Conservation (phyloP, 139 green algal genomes). For the Tetratostichococcus sp. region DNA sequence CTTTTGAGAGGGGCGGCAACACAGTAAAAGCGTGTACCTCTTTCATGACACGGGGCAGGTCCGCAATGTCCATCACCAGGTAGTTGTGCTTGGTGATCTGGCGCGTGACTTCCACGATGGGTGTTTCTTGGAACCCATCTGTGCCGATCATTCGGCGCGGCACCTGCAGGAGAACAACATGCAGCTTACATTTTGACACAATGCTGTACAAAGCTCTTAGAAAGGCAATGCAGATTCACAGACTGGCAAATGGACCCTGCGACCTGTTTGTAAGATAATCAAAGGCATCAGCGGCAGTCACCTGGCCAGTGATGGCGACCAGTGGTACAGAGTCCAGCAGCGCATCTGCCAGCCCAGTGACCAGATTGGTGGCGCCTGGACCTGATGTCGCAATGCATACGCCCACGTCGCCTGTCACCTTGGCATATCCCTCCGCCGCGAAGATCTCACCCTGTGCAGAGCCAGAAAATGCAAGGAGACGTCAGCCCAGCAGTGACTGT, state of each 20-base stretch:
- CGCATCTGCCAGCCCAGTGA: slow-evolving; percentile 96
- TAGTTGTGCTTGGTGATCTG: slow-evolving; percentile 99
- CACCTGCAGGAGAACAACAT: slow-evolving; percentile 44
- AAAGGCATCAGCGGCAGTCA: slow-evolving; percentile 19
- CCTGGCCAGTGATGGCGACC: slow-evolving; percentile 98
- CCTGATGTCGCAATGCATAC: slow-evolving; percentile 99
- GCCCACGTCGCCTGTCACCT: slow-evolving; percentile 88
- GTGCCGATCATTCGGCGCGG: slow-evolving; percentile 83
- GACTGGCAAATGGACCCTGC: too few relatives aligned
- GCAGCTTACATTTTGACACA: neutral
- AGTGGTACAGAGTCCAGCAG: slow-evolving; percentile 96
- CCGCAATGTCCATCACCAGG: slow-evolving; percentile 95
- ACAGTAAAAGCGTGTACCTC: slow-evolving; percentile 50
- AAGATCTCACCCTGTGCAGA: slow-evolving; percentile 93
- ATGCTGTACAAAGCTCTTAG: too few relatives aligned
- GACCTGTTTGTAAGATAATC: too few relatives aligned
- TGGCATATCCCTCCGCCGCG: slow-evolving; percentile 98
- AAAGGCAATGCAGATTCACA: too few relatives aligned
- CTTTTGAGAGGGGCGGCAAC: too few relatives aligned
- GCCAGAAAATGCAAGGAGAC: neutral
- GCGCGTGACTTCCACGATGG: slow-evolving; percentile 97
- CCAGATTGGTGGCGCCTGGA: slow-evolving; percentile 97
- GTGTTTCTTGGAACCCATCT: slow-evolving; percentile 98
- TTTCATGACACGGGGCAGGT: slow-evolving; percentile 93
- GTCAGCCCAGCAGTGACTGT: too few relatives aligned